phyloP scores from a whole-genome alignment of 192 early-diverging fungal species.

The Blastocladiella britannica region DNA sequence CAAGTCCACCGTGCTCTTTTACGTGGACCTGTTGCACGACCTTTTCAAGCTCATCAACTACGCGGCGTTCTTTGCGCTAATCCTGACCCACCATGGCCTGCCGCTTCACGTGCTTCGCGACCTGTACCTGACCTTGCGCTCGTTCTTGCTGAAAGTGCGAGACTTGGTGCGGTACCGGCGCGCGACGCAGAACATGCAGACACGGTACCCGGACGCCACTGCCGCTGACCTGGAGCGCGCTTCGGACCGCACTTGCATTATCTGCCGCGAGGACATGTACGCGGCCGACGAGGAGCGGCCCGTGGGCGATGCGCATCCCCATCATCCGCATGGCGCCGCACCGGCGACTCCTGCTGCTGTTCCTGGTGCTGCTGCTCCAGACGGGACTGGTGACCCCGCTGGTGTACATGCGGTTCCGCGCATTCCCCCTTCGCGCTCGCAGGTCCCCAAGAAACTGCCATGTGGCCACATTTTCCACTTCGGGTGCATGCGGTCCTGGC shows the following conservation, averaged over 20 bases:
- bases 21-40: slow-evolving; percentile 72
- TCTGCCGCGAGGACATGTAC: slow-evolving; percentile 92
- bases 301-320: neutral
- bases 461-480: slow-evolving; percentile 98
- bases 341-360: slow-evolving; percentile 6
- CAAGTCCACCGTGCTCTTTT: slow-evolving; percentile 79
- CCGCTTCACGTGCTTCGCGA: slow-evolving; percentile 93
- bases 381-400: slow-evolving; percentile 10
- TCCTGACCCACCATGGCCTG: slow-evolving; percentile 61
- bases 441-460: slow-evolving; percentile 65
- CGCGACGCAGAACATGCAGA: slow-evolving; percentile 90
- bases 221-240: slow-evolving; percentile 48
- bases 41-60: slow-evolving; percentile 78
- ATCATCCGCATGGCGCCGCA: slow-evolving; percentile 5
- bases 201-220: slow-evolving; percentile 82
- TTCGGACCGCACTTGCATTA: slow-evolving; percentile 75
- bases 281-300: neutral
- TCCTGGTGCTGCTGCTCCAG: slow-evolving; percentile 4
- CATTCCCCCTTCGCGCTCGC: too few relatives aligned
- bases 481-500: slow-evolving; percentile 85
- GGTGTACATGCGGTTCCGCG: too few relatives aligned
- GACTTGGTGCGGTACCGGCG: slow-evolving; percentile 79
- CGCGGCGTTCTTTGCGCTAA: slow-evolving; percentile 65
- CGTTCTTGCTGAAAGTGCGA: slow-evolving; percentile 71
- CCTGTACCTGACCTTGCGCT: slow-evolving; percentile 78